A percentile compares a stretch with the other conserved stretches of the same genome.
phyloP scores from a whole-genome alignment of 495 filamentous ascomycete species.

The Penicillium daleae region DNA sequence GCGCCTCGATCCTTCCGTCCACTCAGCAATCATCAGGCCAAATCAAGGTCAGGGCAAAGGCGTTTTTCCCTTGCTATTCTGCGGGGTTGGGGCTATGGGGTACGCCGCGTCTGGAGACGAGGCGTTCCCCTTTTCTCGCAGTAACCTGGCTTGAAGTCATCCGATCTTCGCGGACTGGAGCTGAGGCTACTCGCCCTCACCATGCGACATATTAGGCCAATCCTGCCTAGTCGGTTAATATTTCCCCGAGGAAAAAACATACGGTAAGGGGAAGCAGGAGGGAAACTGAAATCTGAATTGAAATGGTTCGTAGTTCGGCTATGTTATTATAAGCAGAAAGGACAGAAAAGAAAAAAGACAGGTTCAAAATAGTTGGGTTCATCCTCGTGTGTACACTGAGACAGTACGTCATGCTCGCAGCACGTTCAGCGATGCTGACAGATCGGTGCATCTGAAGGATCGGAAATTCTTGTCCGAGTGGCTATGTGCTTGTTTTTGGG shows the following conservation, averaged over 20 bases:
- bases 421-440: neutral
- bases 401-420: neutral
- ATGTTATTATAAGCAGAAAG: too few relatives aligned
- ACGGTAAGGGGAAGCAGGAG: neutral
- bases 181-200: neutral
- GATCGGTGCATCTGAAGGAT: neutral
- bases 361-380: neutral
- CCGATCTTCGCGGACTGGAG: neutral
- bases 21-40: neutral
- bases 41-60: neutral
- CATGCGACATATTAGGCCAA: neutral
- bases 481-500: neutral
- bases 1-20: neutral
- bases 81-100: neutral
- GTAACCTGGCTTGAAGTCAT: neutral
- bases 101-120: slow-evolving; percentile 7
- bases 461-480: neutral
- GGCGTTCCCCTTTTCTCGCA: neutral
- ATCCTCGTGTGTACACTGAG: neutral
- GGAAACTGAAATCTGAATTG: neutral
- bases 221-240: neutral
- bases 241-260: neutral
- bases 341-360: neutral
- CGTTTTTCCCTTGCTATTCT: neutral
- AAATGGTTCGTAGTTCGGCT: neutral